These are phyloP conservation scores for Symbiodinium natans DNA, from an alignment of 73 alveolate species.

Conservation along the genomic window DNA sequence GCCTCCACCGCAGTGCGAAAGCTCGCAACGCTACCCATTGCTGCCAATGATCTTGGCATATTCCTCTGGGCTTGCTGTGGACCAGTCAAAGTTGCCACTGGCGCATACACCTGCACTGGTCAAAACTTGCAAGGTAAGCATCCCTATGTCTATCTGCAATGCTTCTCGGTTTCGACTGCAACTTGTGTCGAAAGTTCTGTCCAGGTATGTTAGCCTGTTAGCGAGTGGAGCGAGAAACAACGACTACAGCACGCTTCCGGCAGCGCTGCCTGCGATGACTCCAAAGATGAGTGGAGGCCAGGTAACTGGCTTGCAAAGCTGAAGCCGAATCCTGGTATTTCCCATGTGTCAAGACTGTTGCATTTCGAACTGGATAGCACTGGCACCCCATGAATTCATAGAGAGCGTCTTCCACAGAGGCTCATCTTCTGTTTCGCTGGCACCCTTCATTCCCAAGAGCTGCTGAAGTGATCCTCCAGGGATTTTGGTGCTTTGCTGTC, in stretches of 20 bases:
- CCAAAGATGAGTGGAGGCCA: constrained; percentile 89
- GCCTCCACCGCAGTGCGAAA: too few species aligned
- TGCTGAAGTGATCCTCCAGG: constrained; percentile 39
- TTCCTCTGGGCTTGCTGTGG: constrained; percentile 14
- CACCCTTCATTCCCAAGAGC: constrained; percentile 71
- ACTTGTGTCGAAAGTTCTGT: neutral
- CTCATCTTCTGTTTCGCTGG: constrained; percentile 53
- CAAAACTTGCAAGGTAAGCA: neutral
- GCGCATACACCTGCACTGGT: constrained; percentile 39
- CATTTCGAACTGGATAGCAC: neutral
- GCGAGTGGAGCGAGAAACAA: neutral
- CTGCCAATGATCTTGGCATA: neutral
- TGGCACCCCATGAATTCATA: neutral
- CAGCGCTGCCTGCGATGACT: constrained; percentile 4
- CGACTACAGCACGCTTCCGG: too few species aligned
- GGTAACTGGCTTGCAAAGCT: constrained; percentile 74
- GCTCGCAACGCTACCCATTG: too few species aligned
- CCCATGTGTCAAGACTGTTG: neutral
- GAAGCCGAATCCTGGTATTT: constrained; percentile 55
- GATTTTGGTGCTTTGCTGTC: too few species aligned
- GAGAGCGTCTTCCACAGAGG: constrained; percentile 35
- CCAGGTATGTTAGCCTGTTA: too few species aligned
- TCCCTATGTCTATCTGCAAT: neutral
- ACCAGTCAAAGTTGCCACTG: constrained; percentile 57
- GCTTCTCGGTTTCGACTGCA: neutral